Percentiles rank a stretch among this genome's conserved stretches.
These are phyloP conservation scores for Candida succiphila DNA, from an alignment of 805 yeast species.

Conservation along the genomic window DNA sequence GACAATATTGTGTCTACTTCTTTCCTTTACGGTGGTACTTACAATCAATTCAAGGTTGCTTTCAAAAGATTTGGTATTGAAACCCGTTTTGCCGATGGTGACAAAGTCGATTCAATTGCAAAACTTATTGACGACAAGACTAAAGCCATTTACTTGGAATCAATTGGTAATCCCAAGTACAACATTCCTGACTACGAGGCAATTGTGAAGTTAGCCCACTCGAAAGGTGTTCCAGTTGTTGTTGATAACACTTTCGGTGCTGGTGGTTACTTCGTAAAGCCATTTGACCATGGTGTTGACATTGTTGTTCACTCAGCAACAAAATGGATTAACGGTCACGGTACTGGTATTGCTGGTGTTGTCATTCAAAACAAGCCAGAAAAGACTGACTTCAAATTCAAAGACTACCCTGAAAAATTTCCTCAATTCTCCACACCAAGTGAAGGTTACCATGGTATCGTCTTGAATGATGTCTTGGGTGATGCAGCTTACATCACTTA, in stretches of 20 bases:
- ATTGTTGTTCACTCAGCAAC: slow-evolving; percentile 92
- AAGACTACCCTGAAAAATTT: slow-evolving; percentile 72
- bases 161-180: slow-evolving; percentile 89
- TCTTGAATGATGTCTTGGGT: slow-evolving; percentile 76
- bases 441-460: slow-evolving; percentile 88
- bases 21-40: slow-evolving; percentile 90
- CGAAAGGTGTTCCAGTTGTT: slow-evolving; percentile 79
- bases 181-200: slow-evolving; percentile 86
- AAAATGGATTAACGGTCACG: slow-evolving; percentile 97
- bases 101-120: slow-evolving; percentile 60
- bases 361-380: slow-evolving; percentile 35
- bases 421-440: slow-evolving; percentile 90
- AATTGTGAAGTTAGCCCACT: slow-evolving; percentile 68
- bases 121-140: slow-evolving; percentile 73
- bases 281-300: slow-evolving; percentile 85
- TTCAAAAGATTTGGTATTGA: slow-evolving; percentile 85
- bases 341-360: slow-evolving; percentile 89
- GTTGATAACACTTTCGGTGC: slow-evolving; percentile 97
- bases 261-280: slow-evolving; percentile 81
- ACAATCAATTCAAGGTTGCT: slow-evolving; percentile 88
- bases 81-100: slow-evolving; percentile 78
- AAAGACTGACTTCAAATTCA: slow-evolving; percentile 92
- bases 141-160: slow-evolving; percentile 81
- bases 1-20: slow-evolving; percentile 86
- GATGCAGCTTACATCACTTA: slow-evolving; percentile 70